Evolutionary conservation across 169 alveolate species (phyloP), one percentile per base, ranked within the genome.

Genomic region (Cryptosporidium parvum): DNA sequence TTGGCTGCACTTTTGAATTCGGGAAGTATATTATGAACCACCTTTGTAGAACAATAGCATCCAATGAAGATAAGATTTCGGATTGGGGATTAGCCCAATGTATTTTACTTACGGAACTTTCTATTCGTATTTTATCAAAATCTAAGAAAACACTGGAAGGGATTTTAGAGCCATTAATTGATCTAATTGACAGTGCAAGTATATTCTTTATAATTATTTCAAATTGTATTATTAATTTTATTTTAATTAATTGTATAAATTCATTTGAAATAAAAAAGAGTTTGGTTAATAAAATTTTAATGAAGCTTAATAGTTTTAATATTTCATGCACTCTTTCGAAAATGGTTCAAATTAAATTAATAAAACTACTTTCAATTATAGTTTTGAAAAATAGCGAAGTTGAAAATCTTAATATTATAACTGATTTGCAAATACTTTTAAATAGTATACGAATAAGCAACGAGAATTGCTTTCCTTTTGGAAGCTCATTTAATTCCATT

Each of bases 21-120:
- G 89, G 89, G 21, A 59, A 45, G 21, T 80, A 80, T 80, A 33
- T 80, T 10, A 29, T 80, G 75, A 80, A 62, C 51, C 89, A 80
- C 21, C 45, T 80, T 62, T 80, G 89, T 65, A 80, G 69, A 62
- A 62, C 35, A 37, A n/a, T 65, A 9, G 31, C 51, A n/a, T 7
- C 33, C 7, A 37, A 21, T 58, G 42, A 45, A 12, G 18, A 33
- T 10, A 23, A 62, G 26, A 59, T 80, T 39, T 37, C 89, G 3
- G 62, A 80, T 21, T 80, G 89, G 89, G 75, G 80, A 8, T 26
- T 65, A 21, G 1, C 1, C 12, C 89, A 80, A 31, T 80, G 73
- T 45, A 21, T 80, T 18, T 29, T 42, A 9, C 53, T 80, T 0
- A 21, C 69, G 3, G 89, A 80, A 39, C 31, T 80, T 5, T 59